Evolutionary conservation across 2,329 filamentous ascomycete genomes (phyloP).

Genomic region (Dactylellina leptospora): DNA sequence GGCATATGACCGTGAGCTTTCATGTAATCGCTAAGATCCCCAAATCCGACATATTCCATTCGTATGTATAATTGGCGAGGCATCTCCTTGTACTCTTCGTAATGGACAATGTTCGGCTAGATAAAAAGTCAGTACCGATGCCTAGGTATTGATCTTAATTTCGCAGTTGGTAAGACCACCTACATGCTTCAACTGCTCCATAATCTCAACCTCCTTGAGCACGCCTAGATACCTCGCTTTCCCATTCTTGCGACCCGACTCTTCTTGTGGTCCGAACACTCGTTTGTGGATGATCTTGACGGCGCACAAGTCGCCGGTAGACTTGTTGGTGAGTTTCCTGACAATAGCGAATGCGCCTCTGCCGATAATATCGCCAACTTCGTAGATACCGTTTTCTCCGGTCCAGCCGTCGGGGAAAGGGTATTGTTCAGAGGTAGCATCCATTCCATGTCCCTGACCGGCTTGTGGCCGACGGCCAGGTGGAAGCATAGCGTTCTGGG

Average conservation of each 20-base stretch:
- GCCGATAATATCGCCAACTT: conserved; percentile 80
- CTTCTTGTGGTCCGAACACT: conserved; percentile 66
- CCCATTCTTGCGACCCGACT: conserved; percentile 47
- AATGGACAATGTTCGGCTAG: conserved; percentile 87
- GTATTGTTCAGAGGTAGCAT: conserved; percentile 49
- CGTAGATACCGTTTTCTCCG: conserved; percentile 79
- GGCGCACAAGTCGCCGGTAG: conserved; percentile 82
- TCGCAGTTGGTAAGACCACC: conserved; percentile 59
- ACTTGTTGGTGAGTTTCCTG: conserved; percentile 86
- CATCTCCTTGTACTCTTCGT: conserved; percentile 86
- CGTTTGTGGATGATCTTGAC: conserved; percentile 96
- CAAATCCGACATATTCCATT: conserved; percentile 88
- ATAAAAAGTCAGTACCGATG: conserved; percentile 45
- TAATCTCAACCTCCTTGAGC: conserved; percentile 96
- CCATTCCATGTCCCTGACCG: conserved; percentile 44
- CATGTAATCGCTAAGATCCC: conserved; percentile 82
- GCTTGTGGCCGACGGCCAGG: conserved; percentile 46
- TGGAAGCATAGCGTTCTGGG: conserved; percentile 33
- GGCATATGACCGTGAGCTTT: conserved; percentile 69
- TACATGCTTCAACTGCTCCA: conserved; percentile 84
- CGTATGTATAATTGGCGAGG: conserved; percentile 87
- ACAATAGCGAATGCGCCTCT: conserved; percentile 96
- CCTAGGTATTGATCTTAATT: conserved; percentile 6
- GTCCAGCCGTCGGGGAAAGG: conserved; percentile 73
- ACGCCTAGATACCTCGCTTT: conserved; percentile 62